phyloP scores from a whole-genome alignment of 345 rosid species.

The Acer saccharum region DNA sequence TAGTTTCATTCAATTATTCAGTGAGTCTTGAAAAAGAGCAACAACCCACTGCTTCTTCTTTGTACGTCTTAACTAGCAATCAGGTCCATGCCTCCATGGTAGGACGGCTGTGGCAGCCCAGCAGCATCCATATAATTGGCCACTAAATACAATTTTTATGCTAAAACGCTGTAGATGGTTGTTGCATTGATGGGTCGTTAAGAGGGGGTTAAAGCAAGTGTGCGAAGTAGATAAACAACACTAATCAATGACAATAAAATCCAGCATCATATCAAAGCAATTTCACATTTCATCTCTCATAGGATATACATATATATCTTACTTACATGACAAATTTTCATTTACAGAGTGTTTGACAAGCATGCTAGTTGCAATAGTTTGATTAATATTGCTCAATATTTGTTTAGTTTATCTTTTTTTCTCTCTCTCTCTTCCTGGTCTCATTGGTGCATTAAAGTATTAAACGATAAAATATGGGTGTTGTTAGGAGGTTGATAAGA shows the following conservation, averaged over 20 bases:
- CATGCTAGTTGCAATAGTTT: neutral
- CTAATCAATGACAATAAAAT: conserved; percentile 19
- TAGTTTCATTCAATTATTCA: neutral
- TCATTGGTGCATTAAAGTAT: neutral
- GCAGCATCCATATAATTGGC: neutral
- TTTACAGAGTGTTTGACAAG: conserved; percentile 1
- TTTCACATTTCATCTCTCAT: neutral
- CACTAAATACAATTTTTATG: neutral
- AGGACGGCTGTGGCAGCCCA: conserved; percentile 6
- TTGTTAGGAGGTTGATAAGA: conserved; percentile 25
- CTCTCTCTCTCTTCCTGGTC: neutral
- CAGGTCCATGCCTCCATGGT: neutral
- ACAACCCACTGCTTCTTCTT: neutral
- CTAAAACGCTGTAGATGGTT: conserved; percentile 1
- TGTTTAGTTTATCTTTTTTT: too few relatives aligned
- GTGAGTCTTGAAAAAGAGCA: conserved; percentile 5
- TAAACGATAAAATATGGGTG: conserved; percentile 10
- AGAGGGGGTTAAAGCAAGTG: neutral
- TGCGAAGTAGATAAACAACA: conserved; percentile 22
- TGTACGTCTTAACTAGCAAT: neutral
- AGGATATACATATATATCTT: too few relatives aligned
- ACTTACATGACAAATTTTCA: neutral
- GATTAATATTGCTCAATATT: neutral
- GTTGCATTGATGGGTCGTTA: conserved; percentile 22
- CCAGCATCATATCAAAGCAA: neutral